Evolutionary conservation across 1,139 yeast genomes (phyloP).

Genomic region (Hanseniaspora gamundiae): DNA sequence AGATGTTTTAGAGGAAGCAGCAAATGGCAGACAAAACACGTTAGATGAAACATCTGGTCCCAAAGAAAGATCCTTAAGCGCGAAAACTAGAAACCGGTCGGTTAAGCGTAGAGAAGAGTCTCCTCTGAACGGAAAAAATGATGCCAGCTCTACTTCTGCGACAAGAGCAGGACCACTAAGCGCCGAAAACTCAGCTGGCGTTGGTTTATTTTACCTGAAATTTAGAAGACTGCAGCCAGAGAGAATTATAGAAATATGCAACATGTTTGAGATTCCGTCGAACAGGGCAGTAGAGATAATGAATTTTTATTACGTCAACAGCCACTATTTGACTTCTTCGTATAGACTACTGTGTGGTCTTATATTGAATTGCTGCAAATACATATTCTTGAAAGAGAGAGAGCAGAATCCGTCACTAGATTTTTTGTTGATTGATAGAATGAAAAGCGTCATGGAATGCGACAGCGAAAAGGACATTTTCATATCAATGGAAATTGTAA

Average conservation of each 20-base stretch:
- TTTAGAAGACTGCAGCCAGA: constrained; percentile 29
- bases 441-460: constrained; percentile 45
- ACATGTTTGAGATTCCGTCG: constrained; percentile 49
- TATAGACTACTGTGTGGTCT: constrained; percentile 64
- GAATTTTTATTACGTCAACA: constrained; percentile 38
- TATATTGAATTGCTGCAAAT: constrained; percentile 43
- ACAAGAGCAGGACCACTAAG: neutral
- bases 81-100: too few species aligned
- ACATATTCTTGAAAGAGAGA: constrained; percentile 39
- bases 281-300: constrained; percentile 38
- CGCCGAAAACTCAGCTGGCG: neutral
- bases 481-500: constrained; percentile 41
- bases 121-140: too few species aligned
- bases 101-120: too few species aligned
- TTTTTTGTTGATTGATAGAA: constrained; percentile 34
- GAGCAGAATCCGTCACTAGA: constrained; percentile 37
- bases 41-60: too few species aligned
- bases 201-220: constrained; percentile 12
- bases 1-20: too few species aligned
- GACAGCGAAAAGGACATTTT: constrained; percentile 34
- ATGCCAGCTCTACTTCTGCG: too few species aligned
- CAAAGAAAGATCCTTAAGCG: too few species aligned
- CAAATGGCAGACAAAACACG: too few species aligned
- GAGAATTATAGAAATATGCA: constrained; percentile 47
- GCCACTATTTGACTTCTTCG: constrained; percentile 44